Evolutionary conservation across 2,329 filamentous ascomycete genomes (phyloP).

Genomic region (Hypoxylon sp.): DNA sequence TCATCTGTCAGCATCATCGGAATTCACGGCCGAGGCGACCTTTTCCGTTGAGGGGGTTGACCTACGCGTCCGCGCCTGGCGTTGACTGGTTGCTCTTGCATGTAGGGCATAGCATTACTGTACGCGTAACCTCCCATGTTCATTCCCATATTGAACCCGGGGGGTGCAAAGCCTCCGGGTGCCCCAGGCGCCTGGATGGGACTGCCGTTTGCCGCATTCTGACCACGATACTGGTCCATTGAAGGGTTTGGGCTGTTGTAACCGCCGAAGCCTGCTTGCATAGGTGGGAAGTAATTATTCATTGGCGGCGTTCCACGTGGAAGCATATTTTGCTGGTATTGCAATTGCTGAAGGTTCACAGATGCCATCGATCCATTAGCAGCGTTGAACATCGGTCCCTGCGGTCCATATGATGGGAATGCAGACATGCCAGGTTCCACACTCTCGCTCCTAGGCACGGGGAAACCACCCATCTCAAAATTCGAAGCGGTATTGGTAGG

Average conservation of each 20-base stretch:
- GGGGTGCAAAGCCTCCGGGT: slow-evolving; percentile 53
- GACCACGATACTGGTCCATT: slow-evolving; percentile 70
- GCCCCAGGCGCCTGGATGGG: slow-evolving; percentile 63
- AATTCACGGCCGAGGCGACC: slow-evolving; percentile 52
- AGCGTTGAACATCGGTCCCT: slow-evolving; percentile 67
- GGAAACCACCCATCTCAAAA: slow-evolving; percentile 67
- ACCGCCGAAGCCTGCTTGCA: slow-evolving; percentile 70
- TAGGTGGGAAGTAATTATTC: slow-evolving; percentile 69
- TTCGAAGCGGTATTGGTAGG: slow-evolving; percentile 57
- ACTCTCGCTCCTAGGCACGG: slow-evolving; percentile 67
- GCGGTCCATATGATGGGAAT: slow-evolving; percentile 67
- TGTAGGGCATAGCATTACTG: slow-evolving; percentile 64
- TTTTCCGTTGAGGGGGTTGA: slow-evolving; percentile 56
- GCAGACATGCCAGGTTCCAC: slow-evolving; percentile 65
- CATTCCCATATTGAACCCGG: slow-evolving; percentile 54
- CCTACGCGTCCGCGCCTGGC: slow-evolving; percentile 72
- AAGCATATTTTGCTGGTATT: slow-evolving; percentile 73
- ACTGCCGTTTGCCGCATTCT: slow-evolving; percentile 66
- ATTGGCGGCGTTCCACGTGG: slow-evolving; percentile 67
- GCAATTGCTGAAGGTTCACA: slow-evolving; percentile 68
- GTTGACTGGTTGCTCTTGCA: slow-evolving; percentile 71
- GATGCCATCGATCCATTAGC: slow-evolving; percentile 63
- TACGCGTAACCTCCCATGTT: slow-evolving; percentile 58
- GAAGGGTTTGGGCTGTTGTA: slow-evolving; percentile 65
- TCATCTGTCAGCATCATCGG: slow-evolving; percentile 48